Base-by-base conservation (phyloP, 352 stramenopile genomes). In the Phytophthora brassicae region DNA sequence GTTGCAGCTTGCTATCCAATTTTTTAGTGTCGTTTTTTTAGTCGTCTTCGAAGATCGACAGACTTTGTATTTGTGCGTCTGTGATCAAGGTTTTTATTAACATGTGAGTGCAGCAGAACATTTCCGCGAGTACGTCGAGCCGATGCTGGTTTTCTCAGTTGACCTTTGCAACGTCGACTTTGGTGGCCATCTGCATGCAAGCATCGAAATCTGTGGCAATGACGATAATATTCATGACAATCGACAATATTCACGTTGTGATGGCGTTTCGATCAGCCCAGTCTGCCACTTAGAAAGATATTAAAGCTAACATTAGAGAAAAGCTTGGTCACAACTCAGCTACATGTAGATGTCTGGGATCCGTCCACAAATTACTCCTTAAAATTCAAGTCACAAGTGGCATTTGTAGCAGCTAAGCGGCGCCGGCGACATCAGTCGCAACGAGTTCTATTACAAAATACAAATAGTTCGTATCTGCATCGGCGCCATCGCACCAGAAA, bases 81-180 rank as follows among this genome's bases (percentile, higher is more conserved):
- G 5, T 57, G 2, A 60, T 68, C 24, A 72, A 68, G n/a, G 53
- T 72, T 6, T 23, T 22, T 11, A 56, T 60, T 16, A 66, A 67
- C n/a, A n/a, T n/a, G 14, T 39, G 57, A 44, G 48, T 9, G 45
- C 33, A 7, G 55, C 46, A 7, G 11, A 9, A 9, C n/a, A 55
- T 56, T 61, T 41, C 17, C 44, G 59, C 17, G 69, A 77, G 17
- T 56, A 61, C 23, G 44, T 68, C 1, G 55, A 45, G 0, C 53
- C 44, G 22, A 60, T 65, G 4, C 33, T 65, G 28, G 60, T 71
- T 6, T 68, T 77, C 23, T 67, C 56, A 0, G 56, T 77, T 0
- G 68, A 73, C 23, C 23, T 69, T 2, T 74, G 71, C 43, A 71
- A 71, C 43, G 64, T 65, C n/a, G n/a, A n/a, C n/a, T n/a, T n/a